Conservation (phyloP, 83 land plant species). For the Picea mariana region DNA sequence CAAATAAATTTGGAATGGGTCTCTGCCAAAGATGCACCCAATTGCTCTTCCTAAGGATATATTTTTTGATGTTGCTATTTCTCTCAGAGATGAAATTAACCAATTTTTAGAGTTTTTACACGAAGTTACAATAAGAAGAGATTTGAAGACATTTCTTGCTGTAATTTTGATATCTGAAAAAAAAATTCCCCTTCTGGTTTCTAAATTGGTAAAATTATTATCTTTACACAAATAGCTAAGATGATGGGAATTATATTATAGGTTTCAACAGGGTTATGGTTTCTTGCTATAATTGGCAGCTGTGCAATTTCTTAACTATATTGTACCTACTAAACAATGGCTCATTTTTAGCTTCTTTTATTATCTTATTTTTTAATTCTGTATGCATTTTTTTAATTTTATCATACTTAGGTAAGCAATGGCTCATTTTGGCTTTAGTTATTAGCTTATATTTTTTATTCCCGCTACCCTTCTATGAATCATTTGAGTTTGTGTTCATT, state of each 20-base stretch:
- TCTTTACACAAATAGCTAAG: neutral
- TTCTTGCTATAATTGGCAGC: slow-evolving; percentile 60
- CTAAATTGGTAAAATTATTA: neutral
- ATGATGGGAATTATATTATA: slow-evolving; percentile 14
- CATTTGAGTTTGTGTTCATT: too few relatives aligned
- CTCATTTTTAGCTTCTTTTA: neutral
- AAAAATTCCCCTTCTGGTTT: neutral
- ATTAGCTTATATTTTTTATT: too few relatives aligned
- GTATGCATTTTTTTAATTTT: slow-evolving; percentile 56
- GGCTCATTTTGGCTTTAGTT: neutral
- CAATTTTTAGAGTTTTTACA: slow-evolving; percentile 50
- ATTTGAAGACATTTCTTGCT: slow-evolving; percentile 56
- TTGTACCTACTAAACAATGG: slow-evolving; percentile 45
- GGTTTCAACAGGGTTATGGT: slow-evolving; percentile 51
- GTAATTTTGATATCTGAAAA: slow-evolving; percentile 28
- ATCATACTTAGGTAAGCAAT: slow-evolving; percentile 58
- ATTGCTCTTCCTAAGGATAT: slow-evolving; percentile 51
- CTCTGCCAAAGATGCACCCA: slow-evolving; percentile 21
- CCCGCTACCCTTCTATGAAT: too few relatives aligned
- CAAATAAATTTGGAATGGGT: slow-evolving; percentile 19
- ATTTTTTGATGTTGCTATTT: slow-evolving; percentile 40
- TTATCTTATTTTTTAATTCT: neutral
- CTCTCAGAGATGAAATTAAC: slow-evolving; percentile 55
- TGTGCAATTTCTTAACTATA: slow-evolving; percentile 66
- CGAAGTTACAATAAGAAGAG: slow-evolving; percentile 65